Base-by-base conservation (phyloP, 176 grass and related monocot genomes). In the Pontederia paniculata region DNA sequence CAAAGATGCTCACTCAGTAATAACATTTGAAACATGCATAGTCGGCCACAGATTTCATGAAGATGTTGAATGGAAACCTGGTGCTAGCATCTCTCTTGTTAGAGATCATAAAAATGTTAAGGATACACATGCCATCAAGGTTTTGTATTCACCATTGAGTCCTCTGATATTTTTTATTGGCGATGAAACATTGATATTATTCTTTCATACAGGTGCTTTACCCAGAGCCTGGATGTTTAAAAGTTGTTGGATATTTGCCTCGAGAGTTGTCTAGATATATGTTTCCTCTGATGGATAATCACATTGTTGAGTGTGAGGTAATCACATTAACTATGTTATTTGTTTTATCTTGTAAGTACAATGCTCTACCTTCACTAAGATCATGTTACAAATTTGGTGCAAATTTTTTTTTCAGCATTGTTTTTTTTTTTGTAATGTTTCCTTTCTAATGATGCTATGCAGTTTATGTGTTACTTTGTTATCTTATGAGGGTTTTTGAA, bases 101-200 rank as follows among this genome's bases (percentile, higher is more conserved):
- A 88, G 91, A 81, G 86, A 97, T 11, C 46, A 77, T 37, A 65
- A 72, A 47, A 97, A 97, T 77, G 42, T 60, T 12, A 97, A 87
- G 63, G 91, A 97, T 47, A 58, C 19, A 55, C 66, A 97, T 63
- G 91, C 86, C 18, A 89, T 97, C 65, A 97, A 81, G 91, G 91
- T 96, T 66, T 14, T 18, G 9, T 72, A 50, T 60, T 20, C 52
- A 57, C 12, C 9, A 54, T 42, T 83, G 77, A 0, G 21, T 51
- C 72, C 54, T 59, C 13, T 54, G 20, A 54, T 46, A n/a, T 61
- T 65, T 47, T 68, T 14, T 56, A 42, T 69, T 71, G 45, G 48
- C n/a, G 63, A 43, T 37, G 9, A 3, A 10, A 48, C 12, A 49
- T 54, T 37, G 60, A 52, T 45, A 72, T 50, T 48, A 77, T 74